Evolutionary conservation across 2,329 filamentous ascomycete genomes (phyloP).

Genomic region (Talaromyces piceae): DNA sequence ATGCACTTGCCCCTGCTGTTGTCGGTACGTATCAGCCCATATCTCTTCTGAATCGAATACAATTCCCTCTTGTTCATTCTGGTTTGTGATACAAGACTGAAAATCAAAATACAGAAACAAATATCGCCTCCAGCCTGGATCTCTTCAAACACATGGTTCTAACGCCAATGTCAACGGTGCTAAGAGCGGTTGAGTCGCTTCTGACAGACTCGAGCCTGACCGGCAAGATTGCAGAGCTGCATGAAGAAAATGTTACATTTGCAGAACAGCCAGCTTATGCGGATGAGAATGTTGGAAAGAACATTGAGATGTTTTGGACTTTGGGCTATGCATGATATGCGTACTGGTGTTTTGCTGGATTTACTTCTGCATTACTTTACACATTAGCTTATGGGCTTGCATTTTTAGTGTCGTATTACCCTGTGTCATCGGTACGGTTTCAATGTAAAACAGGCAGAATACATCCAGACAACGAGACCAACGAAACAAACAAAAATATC

Average conservation of each 20-base stretch:
- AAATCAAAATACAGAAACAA: constrained; percentile 33
- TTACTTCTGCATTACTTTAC: no score
- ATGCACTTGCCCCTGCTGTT: constrained; percentile 45
- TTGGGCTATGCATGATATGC: constrained; percentile 40
- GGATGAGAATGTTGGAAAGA: constrained; percentile 42
- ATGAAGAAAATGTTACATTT: constrained; percentile 42
- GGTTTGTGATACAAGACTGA: neutral
- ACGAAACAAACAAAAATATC: no score
- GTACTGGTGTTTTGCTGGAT: neutral
- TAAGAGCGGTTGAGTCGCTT: constrained; percentile 39
- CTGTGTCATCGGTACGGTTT: no score
- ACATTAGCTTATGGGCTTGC: no score
- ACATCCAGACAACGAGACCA: no score
- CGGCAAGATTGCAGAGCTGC: constrained; percentile 46
- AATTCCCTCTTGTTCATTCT: neutral
- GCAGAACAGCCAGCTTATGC: constrained; percentile 40
- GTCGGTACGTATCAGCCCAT: constrained; percentile 32
- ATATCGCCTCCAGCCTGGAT: constrained; percentile 38
- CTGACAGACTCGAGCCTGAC: constrained; percentile 34
- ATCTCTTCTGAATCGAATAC: no score
- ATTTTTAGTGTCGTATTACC: no score
- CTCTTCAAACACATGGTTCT: constrained; percentile 44
- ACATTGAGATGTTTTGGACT: constrained; percentile 43
- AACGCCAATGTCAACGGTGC: constrained; percentile 45
- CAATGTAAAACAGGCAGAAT: no score